These are phyloP conservation scores for Furcasterigmium sp. DNA, from an alignment of 2,329 filamentous ascomycete species.

Conservation along the genomic window DNA sequence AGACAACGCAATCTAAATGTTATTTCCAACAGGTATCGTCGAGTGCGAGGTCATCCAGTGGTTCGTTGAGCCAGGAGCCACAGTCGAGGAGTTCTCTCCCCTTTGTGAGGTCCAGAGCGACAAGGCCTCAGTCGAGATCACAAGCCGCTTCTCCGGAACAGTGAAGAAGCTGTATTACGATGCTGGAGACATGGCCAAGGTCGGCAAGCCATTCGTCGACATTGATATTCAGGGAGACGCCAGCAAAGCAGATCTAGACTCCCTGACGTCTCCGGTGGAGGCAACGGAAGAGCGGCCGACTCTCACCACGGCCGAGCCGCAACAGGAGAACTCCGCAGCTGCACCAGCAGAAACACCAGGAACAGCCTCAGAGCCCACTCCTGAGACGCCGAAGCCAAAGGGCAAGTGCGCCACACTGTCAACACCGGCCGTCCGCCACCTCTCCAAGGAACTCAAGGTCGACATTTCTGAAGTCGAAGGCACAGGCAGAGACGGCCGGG, in stretches of 20 bases:
- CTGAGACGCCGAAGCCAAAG: conserved; percentile 25
- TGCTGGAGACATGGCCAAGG: conserved; percentile 91
- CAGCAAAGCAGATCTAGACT: conserved; percentile 52
- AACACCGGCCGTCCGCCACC: conserved; percentile 85
- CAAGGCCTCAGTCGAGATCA: conserved; percentile 88
- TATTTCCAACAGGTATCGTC: conserved; percentile 68
- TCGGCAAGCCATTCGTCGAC: conserved; percentile 89
- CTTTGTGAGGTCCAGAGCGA: conserved; percentile 98
- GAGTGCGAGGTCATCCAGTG: conserved; percentile 99
- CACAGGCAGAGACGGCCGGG: conserved; percentile 84
- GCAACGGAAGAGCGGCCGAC: conserved; percentile 17
- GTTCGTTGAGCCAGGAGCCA: conserved; percentile 94
- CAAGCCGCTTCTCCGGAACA: conserved; percentile 88
- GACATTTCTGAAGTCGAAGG: conserved; percentile 75
- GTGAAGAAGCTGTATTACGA: conserved; percentile 97
- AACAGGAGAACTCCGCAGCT: conserved; percentile 5
- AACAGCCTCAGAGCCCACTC: conserved; percentile 5
- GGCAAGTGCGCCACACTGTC: conserved; percentile 71
- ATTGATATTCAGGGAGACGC: conserved; percentile 85
- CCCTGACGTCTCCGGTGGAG: conserved; percentile 11
- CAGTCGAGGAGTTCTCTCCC: conserved; percentile 96
- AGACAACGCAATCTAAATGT: neutral
- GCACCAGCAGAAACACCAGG: conserved; percentile 1
- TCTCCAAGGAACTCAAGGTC: conserved; percentile 74
- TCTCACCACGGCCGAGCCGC: conserved; percentile 11